These are phyloP conservation scores for Heliamphora exappendiculata DNA, from an alignment of 148 eudicot species.

Conservation along the genomic window DNA sequence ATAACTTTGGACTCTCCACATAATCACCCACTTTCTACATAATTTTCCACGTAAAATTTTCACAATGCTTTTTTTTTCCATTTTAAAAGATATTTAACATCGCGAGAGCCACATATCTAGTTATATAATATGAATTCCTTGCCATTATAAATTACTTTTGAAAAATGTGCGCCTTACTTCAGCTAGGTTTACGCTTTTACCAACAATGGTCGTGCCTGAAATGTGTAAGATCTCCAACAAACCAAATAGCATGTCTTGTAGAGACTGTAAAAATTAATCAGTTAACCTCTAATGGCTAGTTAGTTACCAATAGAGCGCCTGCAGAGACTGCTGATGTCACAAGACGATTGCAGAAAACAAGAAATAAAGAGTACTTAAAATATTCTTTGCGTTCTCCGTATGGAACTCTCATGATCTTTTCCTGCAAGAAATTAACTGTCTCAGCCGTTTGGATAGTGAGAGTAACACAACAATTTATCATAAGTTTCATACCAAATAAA, in stretches of 20 bases:
- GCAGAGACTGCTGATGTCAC: constrained; percentile 84
- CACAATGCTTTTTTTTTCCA: too few species aligned
- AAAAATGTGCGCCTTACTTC: too few species aligned
- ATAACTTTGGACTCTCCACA: too few species aligned
- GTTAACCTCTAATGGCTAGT: not conserved
- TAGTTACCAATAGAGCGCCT: constrained; percentile 60
- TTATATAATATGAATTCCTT: too few species aligned
- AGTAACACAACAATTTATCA: constrained; percentile 1
- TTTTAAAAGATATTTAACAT: too few species aligned
- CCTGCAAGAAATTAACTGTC: constrained; percentile 43
- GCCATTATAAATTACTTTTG: too few species aligned
- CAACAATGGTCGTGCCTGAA: too few species aligned
- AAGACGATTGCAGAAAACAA: constrained; percentile 94
- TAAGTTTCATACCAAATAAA: not conserved
- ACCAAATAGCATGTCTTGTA: not conserved
- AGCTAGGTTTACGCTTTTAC: too few species aligned
- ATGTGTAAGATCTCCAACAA: not conserved
- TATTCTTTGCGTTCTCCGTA: constrained; percentile 74
- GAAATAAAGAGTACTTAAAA: constrained; percentile 76
- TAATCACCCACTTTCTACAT: too few species aligned
- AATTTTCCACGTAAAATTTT: too few species aligned
- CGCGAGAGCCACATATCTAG: too few species aligned
- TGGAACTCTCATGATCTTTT: constrained; percentile 96
- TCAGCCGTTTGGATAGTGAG: constrained; percentile 5
- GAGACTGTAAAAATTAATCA: not conserved